phyloP scores from a whole-genome alignment of 257 asterid species.

The Nicotiana benthamiana region DNA sequence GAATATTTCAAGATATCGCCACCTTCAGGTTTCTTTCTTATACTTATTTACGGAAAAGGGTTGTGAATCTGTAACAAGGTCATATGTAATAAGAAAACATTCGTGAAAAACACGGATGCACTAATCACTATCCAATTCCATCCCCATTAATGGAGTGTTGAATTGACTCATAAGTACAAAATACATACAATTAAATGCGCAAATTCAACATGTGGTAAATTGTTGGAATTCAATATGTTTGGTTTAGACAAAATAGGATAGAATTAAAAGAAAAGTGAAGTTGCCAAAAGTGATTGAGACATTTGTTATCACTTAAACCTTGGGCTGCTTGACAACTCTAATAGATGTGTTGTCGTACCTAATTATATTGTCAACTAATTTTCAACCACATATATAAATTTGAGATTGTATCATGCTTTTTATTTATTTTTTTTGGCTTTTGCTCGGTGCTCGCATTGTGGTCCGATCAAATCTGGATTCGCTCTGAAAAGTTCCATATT shows the following conservation, averaged over 20 bases:
- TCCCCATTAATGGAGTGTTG: background rate
- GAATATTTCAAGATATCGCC: too few species aligned
- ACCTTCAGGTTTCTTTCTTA: too few species aligned
- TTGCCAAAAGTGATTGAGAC: background rate
- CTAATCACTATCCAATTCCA: background rate
- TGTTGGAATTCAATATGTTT: background rate
- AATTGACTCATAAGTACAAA: background rate
- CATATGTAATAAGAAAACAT: too few species aligned
- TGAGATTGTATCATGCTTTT: background rate
- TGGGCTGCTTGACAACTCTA: background rate
- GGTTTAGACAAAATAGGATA: background rate
- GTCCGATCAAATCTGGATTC: too few species aligned
- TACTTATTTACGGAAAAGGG: background rate
- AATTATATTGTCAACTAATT: background rate
- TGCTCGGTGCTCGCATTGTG: too few species aligned
- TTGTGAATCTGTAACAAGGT: background rate
- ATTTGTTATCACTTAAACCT: background rate
- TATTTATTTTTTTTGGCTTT: background rate
- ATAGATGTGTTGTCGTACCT: background rate
- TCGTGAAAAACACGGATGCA: too few species aligned
- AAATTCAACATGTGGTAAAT: background rate
- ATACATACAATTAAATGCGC: background rate
- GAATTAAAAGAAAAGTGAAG: background rate
- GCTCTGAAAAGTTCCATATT: too few species aligned
- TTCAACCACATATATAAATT: background rate